Conservation (phyloP, 2,329 filamentous ascomycete species). For the Microdochium bolleyi region DNA sequence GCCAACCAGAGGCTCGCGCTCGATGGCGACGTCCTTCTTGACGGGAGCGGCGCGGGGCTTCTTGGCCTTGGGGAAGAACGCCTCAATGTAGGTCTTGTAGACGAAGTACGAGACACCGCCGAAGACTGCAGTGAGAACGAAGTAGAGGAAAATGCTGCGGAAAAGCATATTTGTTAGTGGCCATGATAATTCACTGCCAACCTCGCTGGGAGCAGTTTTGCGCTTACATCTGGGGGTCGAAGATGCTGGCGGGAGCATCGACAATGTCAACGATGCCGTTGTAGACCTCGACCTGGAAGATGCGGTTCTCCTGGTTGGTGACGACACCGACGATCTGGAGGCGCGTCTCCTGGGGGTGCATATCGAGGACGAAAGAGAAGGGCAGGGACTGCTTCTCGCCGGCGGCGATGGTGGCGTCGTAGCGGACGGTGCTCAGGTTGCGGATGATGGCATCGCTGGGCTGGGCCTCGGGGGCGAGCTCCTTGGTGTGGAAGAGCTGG, state of each 20-base stretch:
- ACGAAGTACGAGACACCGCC: constrained; percentile 84
- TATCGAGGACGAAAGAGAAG: constrained; percentile 81
- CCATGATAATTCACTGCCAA: background rate
- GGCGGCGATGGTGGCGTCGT: constrained; percentile 64
- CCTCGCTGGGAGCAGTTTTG: background rate
- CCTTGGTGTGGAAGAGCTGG: constrained; percentile 53
- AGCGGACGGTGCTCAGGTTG: constrained; percentile 76
- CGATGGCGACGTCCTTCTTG: constrained; percentile 59
- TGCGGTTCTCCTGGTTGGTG: constrained; percentile 52
- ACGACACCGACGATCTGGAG: constrained; percentile 73
- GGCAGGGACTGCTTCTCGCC: constrained; percentile 70
- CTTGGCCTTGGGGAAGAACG: constrained; percentile 84
- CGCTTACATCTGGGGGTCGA: constrained; percentile 92
- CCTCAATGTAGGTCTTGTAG: constrained; percentile 96
- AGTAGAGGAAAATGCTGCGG: constrained; percentile 87
- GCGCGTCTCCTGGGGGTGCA: constrained; percentile 84
- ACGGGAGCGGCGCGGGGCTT: constrained; percentile 27
- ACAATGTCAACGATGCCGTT: constrained; percentile 80
- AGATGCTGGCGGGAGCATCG: constrained; percentile 82
- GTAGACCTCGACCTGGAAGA: constrained; percentile 74
- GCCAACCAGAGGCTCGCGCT: constrained; percentile 55
- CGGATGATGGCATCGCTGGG: constrained; percentile 55
- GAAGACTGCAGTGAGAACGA: constrained; percentile 76
- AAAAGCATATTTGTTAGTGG: background rate
- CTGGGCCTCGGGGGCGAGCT: constrained; percentile 38